phyloP scores from a whole-genome alignment of 1,139 yeast species.

The Nakaseomyces kungkrabaensis region DNA sequence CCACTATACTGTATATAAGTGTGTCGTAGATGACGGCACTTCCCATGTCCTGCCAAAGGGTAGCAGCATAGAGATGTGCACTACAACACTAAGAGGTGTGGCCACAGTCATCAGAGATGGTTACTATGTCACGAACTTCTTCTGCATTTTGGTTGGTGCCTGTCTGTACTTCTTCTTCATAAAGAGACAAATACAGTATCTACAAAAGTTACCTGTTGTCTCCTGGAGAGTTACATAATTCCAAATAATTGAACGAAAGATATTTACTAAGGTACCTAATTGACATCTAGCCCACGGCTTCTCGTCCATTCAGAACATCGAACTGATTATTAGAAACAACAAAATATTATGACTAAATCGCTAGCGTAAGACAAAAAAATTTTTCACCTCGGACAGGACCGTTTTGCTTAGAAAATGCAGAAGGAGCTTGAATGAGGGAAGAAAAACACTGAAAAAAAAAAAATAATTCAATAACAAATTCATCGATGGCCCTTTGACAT shows the following conservation, averaged over 20 bases:
- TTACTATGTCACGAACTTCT: constrained; percentile 62
- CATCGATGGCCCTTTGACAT: not conserved
- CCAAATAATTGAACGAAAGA: not conserved
- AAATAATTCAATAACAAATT: not conserved
- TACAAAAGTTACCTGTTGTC: constrained; percentile 30
- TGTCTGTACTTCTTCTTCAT: constrained; percentile 60
- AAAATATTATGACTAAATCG: not conserved
- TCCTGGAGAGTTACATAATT: constrained; percentile 29
- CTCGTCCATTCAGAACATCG: too few relatives aligned
- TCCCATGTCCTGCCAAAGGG: constrained; percentile 39
- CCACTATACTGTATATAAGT: constrained; percentile 55
- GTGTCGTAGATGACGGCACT: constrained; percentile 35
- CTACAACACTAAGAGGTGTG: constrained; percentile 13
- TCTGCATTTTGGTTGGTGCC: constrained; percentile 64
- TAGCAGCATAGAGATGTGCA: constrained; percentile 39
- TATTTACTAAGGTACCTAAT: too few relatives aligned
- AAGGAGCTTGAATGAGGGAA: too few relatives aligned
- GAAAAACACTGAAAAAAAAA: too few relatives aligned
- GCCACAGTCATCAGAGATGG: constrained; percentile 54
- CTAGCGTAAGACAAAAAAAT: too few relatives aligned
- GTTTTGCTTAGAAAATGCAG: not conserved
- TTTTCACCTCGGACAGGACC: not conserved
- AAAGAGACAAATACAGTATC: constrained; percentile 36
- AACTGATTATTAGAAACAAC: too few relatives aligned
- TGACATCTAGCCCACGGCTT: too few relatives aligned